These are phyloP conservation scores for Trametes meyenii DNA, from an alignment of 768 basidiomycete species.

Conservation along the genomic window DNA sequence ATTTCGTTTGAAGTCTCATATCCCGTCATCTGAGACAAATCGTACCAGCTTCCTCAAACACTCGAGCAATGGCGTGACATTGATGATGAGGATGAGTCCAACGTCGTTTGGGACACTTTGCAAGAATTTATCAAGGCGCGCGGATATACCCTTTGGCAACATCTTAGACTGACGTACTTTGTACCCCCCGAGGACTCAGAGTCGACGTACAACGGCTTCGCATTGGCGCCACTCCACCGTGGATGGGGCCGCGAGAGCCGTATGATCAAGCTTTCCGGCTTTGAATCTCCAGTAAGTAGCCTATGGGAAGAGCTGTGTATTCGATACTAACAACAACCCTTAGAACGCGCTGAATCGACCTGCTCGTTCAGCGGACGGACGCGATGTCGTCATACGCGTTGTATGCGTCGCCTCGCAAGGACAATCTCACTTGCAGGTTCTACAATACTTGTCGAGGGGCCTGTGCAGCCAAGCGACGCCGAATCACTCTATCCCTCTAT, in stretches of 20 bases:
- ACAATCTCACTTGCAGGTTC: constrained; percentile 23
- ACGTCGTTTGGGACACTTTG: not conserved
- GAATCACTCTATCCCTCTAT: constrained; percentile 36
- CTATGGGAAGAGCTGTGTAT: no score
- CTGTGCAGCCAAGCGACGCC: constrained; percentile 13
- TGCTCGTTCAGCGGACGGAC: constrained; percentile 1
- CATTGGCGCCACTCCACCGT: not conserved
- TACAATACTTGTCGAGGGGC: constrained; percentile 27
- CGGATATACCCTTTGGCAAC: not conserved
- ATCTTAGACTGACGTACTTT: not conserved
- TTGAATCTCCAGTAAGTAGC: not conserved
- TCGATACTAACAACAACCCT: not conserved
- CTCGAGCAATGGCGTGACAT: no score
- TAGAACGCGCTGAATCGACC: constrained; percentile 4
- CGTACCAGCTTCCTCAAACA: no score
- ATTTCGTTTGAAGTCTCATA: no score
- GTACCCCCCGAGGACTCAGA: not conserved
- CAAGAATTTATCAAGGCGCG: not conserved
- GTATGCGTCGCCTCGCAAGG: not conserved
- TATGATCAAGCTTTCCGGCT: not conserved
- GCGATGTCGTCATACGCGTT: constrained; percentile 13
- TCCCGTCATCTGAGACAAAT: no score
- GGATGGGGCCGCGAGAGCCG: not conserved
- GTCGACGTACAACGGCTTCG: constrained; percentile 1
- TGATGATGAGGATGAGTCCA: no score